Percentiles rank a stretch among this genome's conserved stretches.
These are phyloP conservation scores for Phytopythium ostracodes DNA, from an alignment of 352 stramenopile genomes.

Conservation along the genomic window DNA sequence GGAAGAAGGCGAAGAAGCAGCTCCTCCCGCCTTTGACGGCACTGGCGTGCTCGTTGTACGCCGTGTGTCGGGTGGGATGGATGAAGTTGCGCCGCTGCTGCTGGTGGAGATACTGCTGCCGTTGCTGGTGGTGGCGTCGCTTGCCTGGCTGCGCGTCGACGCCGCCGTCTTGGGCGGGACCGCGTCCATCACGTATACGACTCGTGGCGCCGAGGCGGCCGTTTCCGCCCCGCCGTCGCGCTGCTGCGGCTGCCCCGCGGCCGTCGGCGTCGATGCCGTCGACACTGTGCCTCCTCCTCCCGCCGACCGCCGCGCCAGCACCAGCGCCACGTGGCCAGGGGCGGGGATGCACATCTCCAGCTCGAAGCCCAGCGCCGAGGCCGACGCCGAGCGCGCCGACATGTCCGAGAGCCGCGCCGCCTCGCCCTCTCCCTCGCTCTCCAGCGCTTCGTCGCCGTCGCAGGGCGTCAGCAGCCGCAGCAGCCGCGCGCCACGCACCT, in stretches of 20 bases:
- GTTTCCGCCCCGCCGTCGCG: not conserved
- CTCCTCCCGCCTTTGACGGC: not conserved
- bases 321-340: slow-evolving; percentile 52
- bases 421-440: not conserved
- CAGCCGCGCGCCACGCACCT: slow-evolving; percentile 37
- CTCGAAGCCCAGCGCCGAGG: slow-evolving; percentile 25
- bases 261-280: not conserved
- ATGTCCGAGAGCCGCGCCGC: not conserved
- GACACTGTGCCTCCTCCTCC: slow-evolving; percentile 12
- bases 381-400: not conserved
- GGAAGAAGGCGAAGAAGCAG: not conserved
- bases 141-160: slow-evolving; percentile 9
- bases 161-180: slow-evolving; percentile 35
- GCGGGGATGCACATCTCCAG: slow-evolving; percentile 52
- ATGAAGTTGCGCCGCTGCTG: slow-evolving; percentile 17
- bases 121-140: slow-evolving; percentile 24
- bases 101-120: slow-evolving; percentile 14
- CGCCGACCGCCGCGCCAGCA: slow-evolving; percentile 31
- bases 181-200: slow-evolving; percentile 77
- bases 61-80: not conserved
- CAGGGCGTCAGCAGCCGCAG: slow-evolving; percentile 15
- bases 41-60: not conserved
- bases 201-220: slow-evolving; percentile 16
- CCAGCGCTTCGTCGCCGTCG: not conserved
- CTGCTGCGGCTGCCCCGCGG: not conserved